Evolutionary conservation across 2,329 filamentous ascomycete genomes (phyloP), one percentile per base, ranked within the genome.

Genomic region (Aspergillus proliferans): DNA sequence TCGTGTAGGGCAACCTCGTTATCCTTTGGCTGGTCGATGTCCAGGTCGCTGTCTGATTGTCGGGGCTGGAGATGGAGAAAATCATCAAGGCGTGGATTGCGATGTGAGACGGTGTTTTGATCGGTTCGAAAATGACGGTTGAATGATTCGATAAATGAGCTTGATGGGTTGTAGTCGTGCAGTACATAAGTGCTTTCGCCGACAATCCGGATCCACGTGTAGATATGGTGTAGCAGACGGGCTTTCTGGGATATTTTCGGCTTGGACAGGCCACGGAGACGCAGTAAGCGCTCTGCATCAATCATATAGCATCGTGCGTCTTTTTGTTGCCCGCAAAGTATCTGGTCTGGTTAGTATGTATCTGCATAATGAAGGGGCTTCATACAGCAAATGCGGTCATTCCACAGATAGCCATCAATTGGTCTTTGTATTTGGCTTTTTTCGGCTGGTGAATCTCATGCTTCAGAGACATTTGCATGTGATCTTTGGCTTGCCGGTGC

Each of bases 221-320:
- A 71, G 10, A 71, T 63, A 47, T 71, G 69, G 36, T 73, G 71
- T 6, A 71, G 52, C n/a, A 71, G 54, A 5, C 66, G 63, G 7
- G 65, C 63, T 47, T 68, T 68, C 33, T 64, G 62, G 0, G 69
- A 71, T 12, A 67, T 68, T 9, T 58, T 55, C 7, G 58, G 60
- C 44, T 71, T 71, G 1, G 62, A 55, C 10, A 71, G 43, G 0
- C 68, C 67, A 5, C 68, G 61, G 18, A 67, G 48, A n/a, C 67
- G 63, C 22, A 71, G 53, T 6, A 71, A 52, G 12, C 60, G 57
- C 52, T 71, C 68, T n/a, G 66, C 66, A 45, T 71, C 66, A 14
- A 71, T 59, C 51, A 71, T 58, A 40, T 64, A 70, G 34, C 57
- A 68, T 43, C 62, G 58, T 46, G 63, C 69, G 49, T 65, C 61